These are phyloP conservation scores for Chamaecrista fasciculata DNA, from an alignment of 306 rosid genomes.

Conservation along the genomic window DNA sequence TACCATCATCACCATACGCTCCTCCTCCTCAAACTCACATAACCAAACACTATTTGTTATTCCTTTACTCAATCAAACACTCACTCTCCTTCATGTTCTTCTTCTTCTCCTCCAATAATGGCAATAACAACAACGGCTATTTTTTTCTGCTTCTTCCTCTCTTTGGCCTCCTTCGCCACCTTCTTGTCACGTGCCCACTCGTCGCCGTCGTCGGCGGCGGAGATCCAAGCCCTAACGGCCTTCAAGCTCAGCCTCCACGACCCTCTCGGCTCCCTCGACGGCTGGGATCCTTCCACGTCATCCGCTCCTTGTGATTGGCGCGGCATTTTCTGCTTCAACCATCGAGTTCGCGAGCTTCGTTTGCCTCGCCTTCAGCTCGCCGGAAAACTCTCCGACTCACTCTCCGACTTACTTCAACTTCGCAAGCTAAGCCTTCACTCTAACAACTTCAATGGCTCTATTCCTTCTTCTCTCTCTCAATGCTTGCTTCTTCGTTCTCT, in stretches of 20 bases:
- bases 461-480: constrained; percentile 63
- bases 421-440: constrained; percentile 68
- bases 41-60: constrained; percentile 18
- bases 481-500: constrained; percentile 62
- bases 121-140: constrained; percentile 67
- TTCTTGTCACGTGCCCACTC: background rate
- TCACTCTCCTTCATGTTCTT: background rate
- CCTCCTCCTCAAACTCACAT: constrained; percentile 48
- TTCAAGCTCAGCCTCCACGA: constrained; percentile 57
- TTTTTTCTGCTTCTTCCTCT: constrained; percentile 29
- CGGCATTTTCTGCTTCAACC: constrained; percentile 52
- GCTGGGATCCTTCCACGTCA: constrained; percentile 60
- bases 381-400: constrained; percentile 46
- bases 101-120: constrained; percentile 30
- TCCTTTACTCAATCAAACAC: background rate
- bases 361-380: constrained; percentile 70
- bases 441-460: constrained; percentile 60
- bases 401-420: constrained; percentile 46
- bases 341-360: constrained; percentile 56
- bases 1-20: constrained; percentile 40
- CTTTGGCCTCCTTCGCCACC: constrained; percentile 16
- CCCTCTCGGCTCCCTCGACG: constrained; percentile 56
- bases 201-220: background rate
- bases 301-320: constrained; percentile 83
- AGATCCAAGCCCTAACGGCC: constrained; percentile 52